phyloP scores from a whole-genome alignment of 306 rosid species.

The Cicer pinnatifidum region DNA sequence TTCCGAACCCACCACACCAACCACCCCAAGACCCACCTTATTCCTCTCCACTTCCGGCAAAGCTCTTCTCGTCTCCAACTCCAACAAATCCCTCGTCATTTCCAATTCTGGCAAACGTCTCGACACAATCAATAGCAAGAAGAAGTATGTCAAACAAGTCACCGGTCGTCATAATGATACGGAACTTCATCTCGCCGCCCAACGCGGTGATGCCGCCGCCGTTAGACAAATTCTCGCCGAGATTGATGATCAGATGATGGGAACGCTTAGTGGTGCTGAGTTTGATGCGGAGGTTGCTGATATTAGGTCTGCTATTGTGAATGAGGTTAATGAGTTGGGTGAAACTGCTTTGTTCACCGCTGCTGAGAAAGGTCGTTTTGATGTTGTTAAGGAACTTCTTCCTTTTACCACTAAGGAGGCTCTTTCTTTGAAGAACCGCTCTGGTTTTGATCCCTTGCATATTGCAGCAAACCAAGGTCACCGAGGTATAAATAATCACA shows the following conservation, averaged over 20 bases:
- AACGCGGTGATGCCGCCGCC: conserved; percentile 60
- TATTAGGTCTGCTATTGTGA: conserved; percentile 69
- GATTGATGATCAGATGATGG: conserved; percentile 73
- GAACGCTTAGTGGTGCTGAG: conserved; percentile 61
- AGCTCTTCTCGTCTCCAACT: conserved; percentile 61
- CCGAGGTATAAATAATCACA: conserved; percentile 49
- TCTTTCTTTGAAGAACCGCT: conserved; percentile 61
- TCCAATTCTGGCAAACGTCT: conserved; percentile 67
- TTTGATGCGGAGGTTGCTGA: conserved; percentile 71
- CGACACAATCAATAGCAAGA: conserved; percentile 48
- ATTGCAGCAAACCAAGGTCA: conserved; percentile 85
- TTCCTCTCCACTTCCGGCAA: conserved; percentile 65
- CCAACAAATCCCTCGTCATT: conserved; percentile 58
- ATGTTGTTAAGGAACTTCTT: conserved; percentile 66
- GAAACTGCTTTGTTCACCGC: conserved; percentile 81
- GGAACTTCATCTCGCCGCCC: conserved; percentile 82
- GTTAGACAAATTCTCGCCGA: conserved; percentile 59
- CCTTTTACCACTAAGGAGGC: conserved; percentile 57
- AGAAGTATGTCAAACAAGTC: conserved; percentile 84
- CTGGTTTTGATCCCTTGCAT: conserved; percentile 74
- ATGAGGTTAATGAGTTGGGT: conserved; percentile 84
- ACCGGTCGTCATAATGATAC: conserved; percentile 86
- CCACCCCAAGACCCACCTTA: conserved; percentile 53
- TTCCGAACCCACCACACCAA: conserved; percentile 60
- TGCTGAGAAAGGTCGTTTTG: conserved; percentile 67